These are phyloP conservation scores for Alternaria ventricosa DNA, from an alignment of 2,329 filamentous ascomycete species.

Conservation along the genomic window DNA sequence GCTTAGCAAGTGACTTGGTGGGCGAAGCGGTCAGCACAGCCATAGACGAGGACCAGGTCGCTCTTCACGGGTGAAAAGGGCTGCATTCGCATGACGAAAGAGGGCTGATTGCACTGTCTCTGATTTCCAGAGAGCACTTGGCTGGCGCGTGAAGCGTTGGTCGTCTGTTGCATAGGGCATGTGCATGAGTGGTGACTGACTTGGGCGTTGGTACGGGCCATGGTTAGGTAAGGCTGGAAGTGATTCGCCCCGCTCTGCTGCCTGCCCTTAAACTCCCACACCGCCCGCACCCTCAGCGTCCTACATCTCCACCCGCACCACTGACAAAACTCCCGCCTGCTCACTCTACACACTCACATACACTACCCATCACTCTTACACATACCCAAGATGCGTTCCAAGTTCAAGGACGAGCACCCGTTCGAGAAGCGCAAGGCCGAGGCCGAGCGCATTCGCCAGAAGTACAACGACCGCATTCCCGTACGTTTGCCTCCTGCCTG, in stretches of 20 bases:
- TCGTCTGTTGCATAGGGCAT: conserved; percentile 3
- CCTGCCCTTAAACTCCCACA: conserved; percentile 44
- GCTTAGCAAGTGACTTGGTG: conserved; percentile 37
- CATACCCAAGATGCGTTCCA: conserved; percentile 78
- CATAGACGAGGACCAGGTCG: conserved; percentile 37
- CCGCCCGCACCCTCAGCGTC: conserved; percentile 35
- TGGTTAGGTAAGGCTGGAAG: conserved; percentile 17
- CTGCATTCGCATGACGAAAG: conserved; percentile 26
- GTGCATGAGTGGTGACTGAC: conserved; percentile 4
- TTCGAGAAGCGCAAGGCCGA: conserved; percentile 99
- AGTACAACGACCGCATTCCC: conserved; percentile 97
- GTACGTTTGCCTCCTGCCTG: conserved; percentile 64
- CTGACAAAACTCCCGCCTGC: conserved; percentile 8
- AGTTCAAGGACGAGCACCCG: conserved; percentile 99
- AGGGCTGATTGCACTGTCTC: conserved; percentile 15
- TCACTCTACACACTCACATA: conserved; percentile 14
- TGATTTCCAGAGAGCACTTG: conserved; percentile 14
- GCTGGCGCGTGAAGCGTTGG: conserved; percentile 13
- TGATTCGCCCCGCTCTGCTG: conserved; percentile 38
- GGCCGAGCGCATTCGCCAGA: conserved; percentile 98
- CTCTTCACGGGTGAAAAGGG: conserved; percentile 21
- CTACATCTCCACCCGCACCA: conserved; percentile 35
- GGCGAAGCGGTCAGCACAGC: conserved; percentile 37
- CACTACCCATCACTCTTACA: conserved; percentile 15
- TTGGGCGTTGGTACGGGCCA: conserved; percentile 8